A percentile compares a stretch with the other conserved stretches of the same genome.
Conservation (phyloP, 179 eudicot species). For the Spinacia oleracea region DNA sequence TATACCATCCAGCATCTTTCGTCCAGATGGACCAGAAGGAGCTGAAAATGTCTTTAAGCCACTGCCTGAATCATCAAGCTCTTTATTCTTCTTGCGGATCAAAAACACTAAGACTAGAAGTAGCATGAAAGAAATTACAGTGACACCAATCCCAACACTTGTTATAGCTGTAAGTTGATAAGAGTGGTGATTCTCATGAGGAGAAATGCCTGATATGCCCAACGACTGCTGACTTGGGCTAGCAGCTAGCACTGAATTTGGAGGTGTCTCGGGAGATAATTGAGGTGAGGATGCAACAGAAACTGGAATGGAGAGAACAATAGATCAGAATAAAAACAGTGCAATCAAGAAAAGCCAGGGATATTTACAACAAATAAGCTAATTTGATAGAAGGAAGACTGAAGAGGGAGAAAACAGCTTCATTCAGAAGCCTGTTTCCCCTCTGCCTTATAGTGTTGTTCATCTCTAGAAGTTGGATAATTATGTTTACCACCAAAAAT, state of each 20-base stretch:
- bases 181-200: constrained; percentile 41
- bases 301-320: constrained; percentile 33
- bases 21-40: constrained; percentile 42
- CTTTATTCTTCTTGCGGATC: constrained; percentile 64
- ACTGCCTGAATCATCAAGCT: constrained; percentile 57
- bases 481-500: not conserved
- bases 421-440: not conserved
- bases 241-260: constrained; percentile 53
- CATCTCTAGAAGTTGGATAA: not conserved
- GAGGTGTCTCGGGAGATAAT: constrained; percentile 63
- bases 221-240: constrained; percentile 64
- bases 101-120: constrained; percentile 56
- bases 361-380: too few species aligned
- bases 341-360: not conserved
- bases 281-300: constrained; percentile 48
- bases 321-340: constrained; percentile 9
- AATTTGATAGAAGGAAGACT: not conserved
- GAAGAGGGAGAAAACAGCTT: not conserved
- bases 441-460: not conserved
- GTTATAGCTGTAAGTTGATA: constrained; percentile 64
- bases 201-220: constrained; percentile 42
- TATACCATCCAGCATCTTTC: constrained; percentile 72
- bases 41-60: constrained; percentile 44
- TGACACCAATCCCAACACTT: constrained; percentile 66
- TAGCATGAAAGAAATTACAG: constrained; percentile 56